phyloP scores from a whole-genome alignment of 2,329 filamentous ascomycete species.

The Myriosclerotinia duriaeana region DNA sequence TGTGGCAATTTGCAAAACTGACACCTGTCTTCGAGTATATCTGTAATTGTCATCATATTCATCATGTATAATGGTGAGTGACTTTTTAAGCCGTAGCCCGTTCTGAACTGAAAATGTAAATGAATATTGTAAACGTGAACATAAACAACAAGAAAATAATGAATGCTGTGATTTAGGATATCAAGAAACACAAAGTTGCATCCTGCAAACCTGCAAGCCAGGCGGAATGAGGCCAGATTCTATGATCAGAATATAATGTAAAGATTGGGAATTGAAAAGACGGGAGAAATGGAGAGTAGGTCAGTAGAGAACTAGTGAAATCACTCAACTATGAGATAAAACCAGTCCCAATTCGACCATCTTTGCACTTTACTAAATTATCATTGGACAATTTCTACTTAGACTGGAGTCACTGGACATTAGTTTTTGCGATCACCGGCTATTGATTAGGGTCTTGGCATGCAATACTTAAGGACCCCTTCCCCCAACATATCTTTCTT shows the following conservation, averaged over 20 bases:
- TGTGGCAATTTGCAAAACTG: too few relatives aligned
- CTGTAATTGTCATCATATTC: too few relatives aligned
- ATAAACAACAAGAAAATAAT: neutral
- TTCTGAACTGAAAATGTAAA: neutral
- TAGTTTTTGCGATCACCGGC: neutral
- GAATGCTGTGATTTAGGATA: neutral
- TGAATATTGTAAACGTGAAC: neutral
- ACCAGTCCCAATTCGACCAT: neutral
- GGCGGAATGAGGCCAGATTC: neutral
- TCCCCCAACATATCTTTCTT: neutral
- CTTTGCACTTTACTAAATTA: rapidly evolving
- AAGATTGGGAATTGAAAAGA: neutral
- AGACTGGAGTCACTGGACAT: neutral
- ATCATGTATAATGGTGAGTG: neutral
- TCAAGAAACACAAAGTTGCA: neutral
- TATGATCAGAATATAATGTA: neutral
- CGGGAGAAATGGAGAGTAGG: neutral
- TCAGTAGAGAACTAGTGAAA: neutral
- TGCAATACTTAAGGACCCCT: too few relatives aligned
- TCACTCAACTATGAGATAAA: too few relatives aligned
- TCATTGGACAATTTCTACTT: neutral
- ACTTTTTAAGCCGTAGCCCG: too few relatives aligned
- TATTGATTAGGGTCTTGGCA: neutral
- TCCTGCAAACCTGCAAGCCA: neutral
- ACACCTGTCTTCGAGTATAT: too few relatives aligned